Evolutionary conservation across 2,329 filamentous ascomycete species (phyloP), one percentile per base, ranked within the genome.

Genomic region (Aspergillus alliaceus): DNA sequence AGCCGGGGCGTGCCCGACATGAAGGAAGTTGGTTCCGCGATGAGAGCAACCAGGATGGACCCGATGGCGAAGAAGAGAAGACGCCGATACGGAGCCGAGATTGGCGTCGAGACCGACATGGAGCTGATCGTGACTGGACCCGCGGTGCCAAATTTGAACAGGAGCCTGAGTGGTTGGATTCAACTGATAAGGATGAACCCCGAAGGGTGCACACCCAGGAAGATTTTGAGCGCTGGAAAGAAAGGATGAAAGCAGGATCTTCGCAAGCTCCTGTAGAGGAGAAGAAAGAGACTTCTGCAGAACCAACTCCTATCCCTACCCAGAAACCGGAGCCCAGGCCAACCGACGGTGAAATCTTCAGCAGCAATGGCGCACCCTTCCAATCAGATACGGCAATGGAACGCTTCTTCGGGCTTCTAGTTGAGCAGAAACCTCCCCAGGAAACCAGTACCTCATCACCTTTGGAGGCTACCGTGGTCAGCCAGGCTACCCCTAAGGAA

Each of bases 171-270:
- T 96, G 93, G 93, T 82, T 96, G 74, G 91, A 96, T 69, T 84
- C 88, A 57, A 86, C 86, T 15, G 82, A 80, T 44, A 76, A 82
- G 22, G 87, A 89, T 57, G 88, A 90, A 51, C 86, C 88, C 66
- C 79, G 84, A 34, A 85, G 89, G 66, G 84, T 82, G 5, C 90
- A 91, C 66, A 96, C 92, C 1, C 88, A 91, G 67, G 92, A 96
- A 69, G 93, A 97, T 64, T 96, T 97, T 73, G 89, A 96, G 76
- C 90, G 90, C 64, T 97, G 93, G 86, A 96, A 96, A 82, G 91
- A 96, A 66, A 84, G 83, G 62, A 96, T 96, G 91, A 93, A 90
- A 74, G 87, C 86, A 37, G 83, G 85, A 60, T 85, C 74, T 53
- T 54, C 68, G 35, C 64, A 76, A 48, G 61, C 72, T 31, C 68